phyloP scores from a whole-genome alignment of 2,329 filamentous ascomycete genomes.

The Penicillium vulpinum region DNA sequence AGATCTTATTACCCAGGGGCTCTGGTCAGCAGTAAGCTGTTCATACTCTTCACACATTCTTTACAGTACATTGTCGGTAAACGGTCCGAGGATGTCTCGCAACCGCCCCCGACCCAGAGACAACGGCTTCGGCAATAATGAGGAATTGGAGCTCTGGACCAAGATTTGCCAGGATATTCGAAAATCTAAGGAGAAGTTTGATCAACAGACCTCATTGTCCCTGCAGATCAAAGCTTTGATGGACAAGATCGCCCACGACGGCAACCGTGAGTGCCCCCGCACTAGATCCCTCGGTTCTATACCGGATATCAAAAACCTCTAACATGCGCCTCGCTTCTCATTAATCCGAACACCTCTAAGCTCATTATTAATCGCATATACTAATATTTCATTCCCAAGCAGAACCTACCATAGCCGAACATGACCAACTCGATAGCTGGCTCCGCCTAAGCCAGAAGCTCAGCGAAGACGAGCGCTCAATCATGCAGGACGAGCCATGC shows the following conservation, averaged over 20 bases:
- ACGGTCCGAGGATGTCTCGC: slow-evolving; percentile 37
- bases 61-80: not conserved
- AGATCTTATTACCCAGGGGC: not conserved
- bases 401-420: slow-evolving; percentile 43
- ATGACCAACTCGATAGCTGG: slow-evolving; percentile 47
- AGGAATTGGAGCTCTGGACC: slow-evolving; percentile 49
- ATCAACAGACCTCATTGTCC: slow-evolving; percentile 41
- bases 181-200: slow-evolving; percentile 47
- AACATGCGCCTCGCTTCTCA: not conserved
- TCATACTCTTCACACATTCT: not conserved
- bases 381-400: slow-evolving; percentile 13
- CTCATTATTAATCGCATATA: not conserved
- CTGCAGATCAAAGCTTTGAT: slow-evolving; percentile 45
- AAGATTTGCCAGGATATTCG: slow-evolving; percentile 45
- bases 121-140: slow-evolving; percentile 46
- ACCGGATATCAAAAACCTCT: not conserved
- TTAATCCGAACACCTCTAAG: not conserved
- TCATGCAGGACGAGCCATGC: slow-evolving; percentile 50
- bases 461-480: slow-evolving; percentile 51
- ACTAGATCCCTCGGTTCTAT: slow-evolving; percentile 5
- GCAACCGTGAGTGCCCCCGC: slow-evolving; percentile 40
- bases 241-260: slow-evolving; percentile 46
- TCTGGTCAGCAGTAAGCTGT: not conserved
- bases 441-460: slow-evolving; percentile 50
- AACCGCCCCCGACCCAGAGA: slow-evolving; percentile 45